These are phyloP conservation scores for Boletus sp. DNA, from an alignment of 1,284 basidiomycete species.

Conservation along the genomic window DNA sequence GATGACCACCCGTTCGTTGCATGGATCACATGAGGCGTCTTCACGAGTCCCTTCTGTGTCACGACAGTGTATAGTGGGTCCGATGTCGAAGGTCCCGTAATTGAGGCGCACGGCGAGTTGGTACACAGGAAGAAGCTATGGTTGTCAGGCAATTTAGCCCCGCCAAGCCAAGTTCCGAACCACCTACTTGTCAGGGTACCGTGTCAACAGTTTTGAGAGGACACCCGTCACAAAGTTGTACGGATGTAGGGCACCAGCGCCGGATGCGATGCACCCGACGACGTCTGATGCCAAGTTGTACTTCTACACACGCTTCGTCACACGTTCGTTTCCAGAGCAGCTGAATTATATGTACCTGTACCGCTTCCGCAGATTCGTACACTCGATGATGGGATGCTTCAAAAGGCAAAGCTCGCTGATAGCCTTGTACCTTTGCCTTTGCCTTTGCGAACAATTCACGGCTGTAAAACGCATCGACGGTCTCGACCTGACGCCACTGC, in stretches of 20 bases:
- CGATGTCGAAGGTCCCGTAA: constrained; percentile 29
- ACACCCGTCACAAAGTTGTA: constrained; percentile 47
- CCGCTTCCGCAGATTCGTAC: constrained; percentile 35
- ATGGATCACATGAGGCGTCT: constrained; percentile 50
- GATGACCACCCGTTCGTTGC: constrained; percentile 62
- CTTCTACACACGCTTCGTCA: constrained; percentile 28
- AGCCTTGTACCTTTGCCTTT: constrained; percentile 34
- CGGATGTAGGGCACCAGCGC: constrained; percentile 46
- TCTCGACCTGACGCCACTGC: constrained; percentile 44
- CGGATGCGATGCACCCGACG: constrained; percentile 40
- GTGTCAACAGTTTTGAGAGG: constrained; percentile 38
- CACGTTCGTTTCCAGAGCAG: neutral
- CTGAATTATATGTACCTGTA: constrained; percentile 29
- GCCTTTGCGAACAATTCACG: constrained; percentile 35
- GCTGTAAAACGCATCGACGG: constrained; percentile 41
- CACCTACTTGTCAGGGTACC: constrained; percentile 38
- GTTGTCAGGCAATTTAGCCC: neutral
- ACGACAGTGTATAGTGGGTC: constrained; percentile 37
- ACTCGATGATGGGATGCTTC: constrained; percentile 36
- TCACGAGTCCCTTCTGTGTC: constrained; percentile 44
- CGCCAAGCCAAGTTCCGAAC: neutral
- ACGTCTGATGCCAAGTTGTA: constrained; percentile 37
- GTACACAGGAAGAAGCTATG: constrained; percentile 42
- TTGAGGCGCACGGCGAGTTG: constrained; percentile 41
- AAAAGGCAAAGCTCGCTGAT: constrained; percentile 40